Evolutionary conservation across 1,284 basidiomycete genomes (phyloP).

Genomic region (Pseudozyma tsukubaensis): DNA sequence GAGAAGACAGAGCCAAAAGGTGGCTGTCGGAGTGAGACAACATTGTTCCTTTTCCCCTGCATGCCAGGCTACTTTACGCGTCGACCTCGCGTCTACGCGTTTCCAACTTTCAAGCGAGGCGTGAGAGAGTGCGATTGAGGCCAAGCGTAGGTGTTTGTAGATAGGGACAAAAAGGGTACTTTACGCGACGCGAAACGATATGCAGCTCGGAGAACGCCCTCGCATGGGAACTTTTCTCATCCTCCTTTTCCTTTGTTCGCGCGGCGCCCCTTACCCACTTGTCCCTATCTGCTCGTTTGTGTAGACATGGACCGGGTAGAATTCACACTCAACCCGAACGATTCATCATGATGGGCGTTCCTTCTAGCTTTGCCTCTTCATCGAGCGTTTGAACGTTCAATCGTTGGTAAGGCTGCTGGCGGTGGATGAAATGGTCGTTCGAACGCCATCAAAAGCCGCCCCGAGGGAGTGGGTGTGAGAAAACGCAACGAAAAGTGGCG

Average conservation of each 20-base stretch:
- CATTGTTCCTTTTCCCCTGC: conserved; percentile 8
- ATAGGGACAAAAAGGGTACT: background rate
- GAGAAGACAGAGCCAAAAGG: background rate
- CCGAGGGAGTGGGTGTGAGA: too few species aligned
- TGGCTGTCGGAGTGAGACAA: conserved; percentile 39
- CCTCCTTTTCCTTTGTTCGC: background rate
- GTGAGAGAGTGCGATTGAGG: background rate
- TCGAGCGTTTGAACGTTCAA: too few species aligned
- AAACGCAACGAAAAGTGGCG: too few species aligned
- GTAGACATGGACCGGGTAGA: too few species aligned
- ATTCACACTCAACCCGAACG: too few species aligned
- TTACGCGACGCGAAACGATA: conserved; percentile 23
- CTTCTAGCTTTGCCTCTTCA: too few species aligned
- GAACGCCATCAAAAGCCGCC: too few species aligned
- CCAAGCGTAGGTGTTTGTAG: background rate
- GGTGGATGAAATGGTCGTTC: too few species aligned
- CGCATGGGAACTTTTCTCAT: conserved; percentile 28
- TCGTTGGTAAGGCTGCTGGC: too few species aligned
- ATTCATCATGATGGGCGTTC: too few species aligned
- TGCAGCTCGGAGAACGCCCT: conserved; percentile 35
- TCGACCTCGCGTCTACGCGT: conserved; percentile 5
- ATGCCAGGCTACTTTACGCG: conserved; percentile 26
- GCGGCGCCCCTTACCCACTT: background rate
- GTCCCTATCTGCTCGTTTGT: background rate
- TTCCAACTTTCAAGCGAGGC: background rate